These are phyloP conservation scores for Viola odorata DNA, from an alignment of 345 rosid species.

Conservation along the genomic window DNA sequence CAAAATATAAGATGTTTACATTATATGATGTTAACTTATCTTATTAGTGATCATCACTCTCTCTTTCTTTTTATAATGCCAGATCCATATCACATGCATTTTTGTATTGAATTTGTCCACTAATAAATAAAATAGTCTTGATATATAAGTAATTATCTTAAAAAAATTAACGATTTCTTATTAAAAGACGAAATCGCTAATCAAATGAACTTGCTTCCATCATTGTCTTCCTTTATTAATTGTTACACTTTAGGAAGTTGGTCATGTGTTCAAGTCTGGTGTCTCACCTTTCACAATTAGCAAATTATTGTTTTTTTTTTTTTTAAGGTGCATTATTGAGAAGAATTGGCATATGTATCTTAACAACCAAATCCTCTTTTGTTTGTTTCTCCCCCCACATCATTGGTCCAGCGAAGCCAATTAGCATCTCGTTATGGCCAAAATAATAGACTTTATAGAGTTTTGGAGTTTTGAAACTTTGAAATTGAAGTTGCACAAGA, in stretches of 20 bases:
- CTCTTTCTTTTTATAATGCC: too few species aligned
- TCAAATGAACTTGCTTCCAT: not conserved
- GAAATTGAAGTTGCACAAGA: too few species aligned
- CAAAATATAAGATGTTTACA: conserved; percentile 11
- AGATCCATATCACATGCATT: too few species aligned
- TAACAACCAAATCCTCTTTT: conserved; percentile 16
- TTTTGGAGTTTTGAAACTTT: not conserved
- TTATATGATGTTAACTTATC: conserved; percentile 10
- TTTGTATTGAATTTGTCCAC: too few species aligned
- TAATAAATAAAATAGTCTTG: too few species aligned
- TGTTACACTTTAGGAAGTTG: not conserved
- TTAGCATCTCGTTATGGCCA: not conserved
- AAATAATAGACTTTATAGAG: not conserved
- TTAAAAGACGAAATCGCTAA: too few species aligned
- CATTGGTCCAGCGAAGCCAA: not conserved
- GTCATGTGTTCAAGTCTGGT: not conserved
- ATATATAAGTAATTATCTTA: too few species aligned
- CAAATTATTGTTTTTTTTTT: not conserved
- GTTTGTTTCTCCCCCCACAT: not conserved
- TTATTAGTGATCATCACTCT: not conserved
- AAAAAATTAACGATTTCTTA: too few species aligned
- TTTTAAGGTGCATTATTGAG: not conserved
- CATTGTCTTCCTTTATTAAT: not conserved
- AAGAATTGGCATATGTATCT: not conserved
- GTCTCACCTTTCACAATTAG: not conserved